Percentiles rank a stretch among this genome's conserved stretches.
Conservation (phyloP, 1,284 basidiomycete species). For the Ceratobasidium sp. region DNA sequence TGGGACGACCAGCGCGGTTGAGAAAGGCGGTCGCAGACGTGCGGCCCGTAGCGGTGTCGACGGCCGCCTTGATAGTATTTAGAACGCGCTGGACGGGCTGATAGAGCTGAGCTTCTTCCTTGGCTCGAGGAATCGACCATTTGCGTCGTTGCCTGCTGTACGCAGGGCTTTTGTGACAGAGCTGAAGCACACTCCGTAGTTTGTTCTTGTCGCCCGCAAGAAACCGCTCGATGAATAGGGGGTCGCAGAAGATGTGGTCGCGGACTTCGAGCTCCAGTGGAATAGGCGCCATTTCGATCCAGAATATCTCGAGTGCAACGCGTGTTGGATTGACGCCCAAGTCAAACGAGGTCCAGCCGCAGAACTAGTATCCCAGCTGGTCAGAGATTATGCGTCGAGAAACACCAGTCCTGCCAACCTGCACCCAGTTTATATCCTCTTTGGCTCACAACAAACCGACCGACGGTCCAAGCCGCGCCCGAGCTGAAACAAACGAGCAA, state of each 20-base stretch:
- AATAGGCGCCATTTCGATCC: not conserved
- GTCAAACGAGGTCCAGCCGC: not conserved
- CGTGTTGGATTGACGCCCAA: not conserved
- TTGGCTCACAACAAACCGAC: not conserved
- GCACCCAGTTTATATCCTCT: not conserved
- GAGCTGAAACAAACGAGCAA: not conserved
- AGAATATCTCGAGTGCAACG: not conserved
- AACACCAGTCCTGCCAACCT: not conserved
- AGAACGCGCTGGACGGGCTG: not conserved
- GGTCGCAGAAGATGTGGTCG: constrained; percentile 28
- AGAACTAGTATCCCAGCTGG: not conserved
- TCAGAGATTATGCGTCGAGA: not conserved
- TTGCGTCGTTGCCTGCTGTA: not conserved
- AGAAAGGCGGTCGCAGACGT: not conserved
- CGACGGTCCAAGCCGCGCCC: not conserved
- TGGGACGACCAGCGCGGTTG: not conserved
- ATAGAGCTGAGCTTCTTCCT: not conserved
- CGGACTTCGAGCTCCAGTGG: constrained; percentile 15
- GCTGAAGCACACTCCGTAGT: constrained; percentile 5
- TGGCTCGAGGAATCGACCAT: not conserved
- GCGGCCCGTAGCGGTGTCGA: not conserved
- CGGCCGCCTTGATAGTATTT: constrained; percentile 8
- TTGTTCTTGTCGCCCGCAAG: not conserved
- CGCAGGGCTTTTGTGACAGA: constrained; percentile 7
- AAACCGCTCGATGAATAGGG: constrained; percentile 12